Evolutionary conservation across 495 filamentous ascomycete genomes (phyloP), one percentile per base, ranked within the genome.

Genomic region (Choiromyces venosus): DNA sequence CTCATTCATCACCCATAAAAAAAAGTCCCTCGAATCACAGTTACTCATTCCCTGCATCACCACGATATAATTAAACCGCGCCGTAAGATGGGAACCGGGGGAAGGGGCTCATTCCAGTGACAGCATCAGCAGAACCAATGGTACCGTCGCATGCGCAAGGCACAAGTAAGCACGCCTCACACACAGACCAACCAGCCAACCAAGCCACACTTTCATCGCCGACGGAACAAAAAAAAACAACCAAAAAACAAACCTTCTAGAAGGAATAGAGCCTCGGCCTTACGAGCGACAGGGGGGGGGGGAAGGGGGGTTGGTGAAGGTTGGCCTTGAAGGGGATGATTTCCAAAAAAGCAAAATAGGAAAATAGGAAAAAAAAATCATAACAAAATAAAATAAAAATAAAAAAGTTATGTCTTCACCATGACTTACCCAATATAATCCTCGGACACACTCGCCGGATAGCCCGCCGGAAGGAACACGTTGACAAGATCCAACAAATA

Each of bases 391-490:
- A 52, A 56, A 56, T 1, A 29, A 33, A 16, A 33, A 33, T 5
- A 9, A 61, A 61, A 61, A 4, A 44, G 21, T 44, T 46, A 8
- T 16, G 5, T 33, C 52, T 61, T 33, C 25, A 14, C 25, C 10
- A 83, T 70, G 80, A 87, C 85, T 86, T 85, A 97, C 86, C 89
- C 84, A 66, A 93, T 85, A 83, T 99, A 99, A 82, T 99, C 95
- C 39, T 89, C 84, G 16, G 90, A 96, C 56, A 99, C 95, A 79
- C 91, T 94, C 72, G 94, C 88, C 6, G 95, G 95, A 85, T 92
- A 99, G 42, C 95, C 94, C 14, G 91, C 89, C 0, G 94, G 95
- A n/a, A 99, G 85, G 82, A 99, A 99, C 66, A 96, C 86, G 77
- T 89, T 87, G 67, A 91, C 83, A 14, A 91, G 52, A 61, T 61